phyloP scores from a whole-genome alignment of 257 asterid genomes.

The Scutellaria baicalensis region DNA sequence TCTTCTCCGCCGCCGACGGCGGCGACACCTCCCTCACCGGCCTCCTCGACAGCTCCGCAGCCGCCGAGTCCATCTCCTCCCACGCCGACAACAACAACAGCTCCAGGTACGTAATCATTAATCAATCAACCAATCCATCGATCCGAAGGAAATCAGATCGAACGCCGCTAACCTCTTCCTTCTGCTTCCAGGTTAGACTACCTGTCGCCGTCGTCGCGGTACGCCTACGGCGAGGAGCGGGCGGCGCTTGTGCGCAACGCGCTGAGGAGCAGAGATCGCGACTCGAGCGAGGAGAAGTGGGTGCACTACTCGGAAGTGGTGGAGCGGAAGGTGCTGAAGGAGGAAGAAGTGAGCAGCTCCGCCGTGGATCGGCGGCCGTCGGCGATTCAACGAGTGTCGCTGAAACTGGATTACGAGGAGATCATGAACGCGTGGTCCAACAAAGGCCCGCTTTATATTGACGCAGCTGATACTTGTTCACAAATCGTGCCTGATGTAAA shows the following conservation, averaged over 20 bases:
- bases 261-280: slow-evolving; percentile 60
- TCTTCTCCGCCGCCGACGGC: slow-evolving; percentile 67
- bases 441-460: slow-evolving; percentile 61
- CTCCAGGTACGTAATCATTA: slow-evolving; percentile 20
- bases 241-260: slow-evolving; percentile 76
- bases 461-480: slow-evolving; percentile 28
- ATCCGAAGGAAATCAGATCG: too few species aligned
- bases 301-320: slow-evolving; percentile 87
- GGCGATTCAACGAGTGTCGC: slow-evolving; percentile 31
- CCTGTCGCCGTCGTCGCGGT: slow-evolving; percentile 37
- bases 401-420: slow-evolving; percentile 85
- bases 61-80: slow-evolving; percentile 33
- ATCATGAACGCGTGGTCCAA: slow-evolving; percentile 86
- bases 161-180: too few species aligned
- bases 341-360: slow-evolving; percentile 86
- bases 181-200: slow-evolving; percentile 20
- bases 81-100: slow-evolving; percentile 22
- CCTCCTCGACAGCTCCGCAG: slow-evolving; percentile 41
- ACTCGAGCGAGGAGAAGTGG: slow-evolving; percentile 76
- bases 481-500: slow-evolving; percentile 69
- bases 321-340: slow-evolving; percentile 51
- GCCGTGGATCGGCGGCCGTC: slow-evolving; percentile 31
- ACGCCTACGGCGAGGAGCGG: slow-evolving; percentile 37
- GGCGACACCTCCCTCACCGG: slow-evolving; percentile 56
- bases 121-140: neutral